These are phyloP conservation scores for Pichia pseudocactophila DNA, from an alignment of 805 yeast species.

Conservation along the genomic window DNA sequence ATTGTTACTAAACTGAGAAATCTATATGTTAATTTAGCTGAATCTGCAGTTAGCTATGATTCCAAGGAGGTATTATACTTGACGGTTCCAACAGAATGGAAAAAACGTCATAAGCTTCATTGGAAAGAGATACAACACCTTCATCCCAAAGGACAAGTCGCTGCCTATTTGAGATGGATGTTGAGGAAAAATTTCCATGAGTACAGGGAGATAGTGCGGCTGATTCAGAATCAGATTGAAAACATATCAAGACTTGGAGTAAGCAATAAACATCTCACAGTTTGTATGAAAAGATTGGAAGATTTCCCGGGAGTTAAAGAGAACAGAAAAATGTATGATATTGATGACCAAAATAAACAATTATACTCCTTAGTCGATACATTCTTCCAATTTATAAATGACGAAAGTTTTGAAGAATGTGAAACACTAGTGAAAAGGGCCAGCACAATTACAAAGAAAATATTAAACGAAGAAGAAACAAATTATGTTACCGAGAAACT, in stretches of 20 bases:
- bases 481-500: not conserved
- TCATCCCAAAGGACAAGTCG: conserved; percentile 16
- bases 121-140: conserved; percentile 16
- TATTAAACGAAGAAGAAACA: not conserved
- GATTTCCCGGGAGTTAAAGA: conserved; percentile 8
- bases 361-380: conserved; percentile 6
- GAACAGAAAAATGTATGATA: conserved; percentile 11
- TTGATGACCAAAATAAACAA: conserved; percentile 12
- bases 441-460: not conserved
- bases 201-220: conserved; percentile 7
- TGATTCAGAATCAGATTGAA: conserved; percentile 8
- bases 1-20: conserved; percentile 5
- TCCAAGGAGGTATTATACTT: conserved; percentile 7
- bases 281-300: conserved; percentile 9
- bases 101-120: conserved; percentile 12
- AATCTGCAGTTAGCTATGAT: not conserved
- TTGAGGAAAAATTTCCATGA: conserved; percentile 9
- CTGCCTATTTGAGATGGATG: conserved; percentile 13
- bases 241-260: conserved; percentile 12
- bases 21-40: not conserved
- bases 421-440: not conserved
- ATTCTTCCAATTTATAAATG: not conserved
- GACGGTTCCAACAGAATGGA: conserved; percentile 19
- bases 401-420: not conserved
- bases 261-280: conserved; percentile 9